These are phyloP conservation scores for Fusarium sp. DNA, from an alignment of 2,329 filamentous ascomycete species.

Conservation along the genomic window DNA sequence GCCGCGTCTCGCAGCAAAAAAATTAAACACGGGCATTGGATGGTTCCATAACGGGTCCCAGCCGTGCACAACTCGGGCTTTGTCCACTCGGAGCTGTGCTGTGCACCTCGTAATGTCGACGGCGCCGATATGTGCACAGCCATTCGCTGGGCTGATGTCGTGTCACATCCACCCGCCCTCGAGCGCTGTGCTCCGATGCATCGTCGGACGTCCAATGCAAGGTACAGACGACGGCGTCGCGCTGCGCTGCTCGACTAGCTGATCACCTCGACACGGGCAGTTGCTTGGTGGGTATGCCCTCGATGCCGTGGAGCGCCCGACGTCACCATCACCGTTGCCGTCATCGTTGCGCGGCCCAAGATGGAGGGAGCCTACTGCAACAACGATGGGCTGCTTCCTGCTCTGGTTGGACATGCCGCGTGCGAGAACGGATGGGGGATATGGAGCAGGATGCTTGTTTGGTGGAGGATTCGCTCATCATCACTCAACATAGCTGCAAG, in stretches of 20 bases:
- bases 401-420: slow-evolving; percentile 39
- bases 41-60: slow-evolving; percentile 31
- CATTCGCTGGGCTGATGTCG: slow-evolving; percentile 50
- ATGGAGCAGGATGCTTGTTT: slow-evolving; percentile 30
- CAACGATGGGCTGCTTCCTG: slow-evolving; percentile 28
- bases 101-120: slow-evolving; percentile 38
- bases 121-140: slow-evolving; percentile 49
- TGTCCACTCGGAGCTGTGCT: slow-evolving; percentile 48
- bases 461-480: slow-evolving; percentile 30
- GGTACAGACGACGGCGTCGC: slow-evolving; percentile 45
- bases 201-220: slow-evolving; percentile 46
- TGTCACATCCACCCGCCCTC: slow-evolving; percentile 48
- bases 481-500: slow-evolving; percentile 17
- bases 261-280: slow-evolving; percentile 41
- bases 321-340: slow-evolving; percentile 42
- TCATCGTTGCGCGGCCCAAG: slow-evolving; percentile 24
- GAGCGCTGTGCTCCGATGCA: slow-evolving; percentile 40
- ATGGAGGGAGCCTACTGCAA: slow-evolving; percentile 38
- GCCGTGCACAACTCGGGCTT: slow-evolving; percentile 45
- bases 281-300: slow-evolving; percentile 36
- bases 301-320: slow-evolving; percentile 41
- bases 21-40: slow-evolving; percentile 36
- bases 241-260: slow-evolving; percentile 36
- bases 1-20: slow-evolving; percentile 40
- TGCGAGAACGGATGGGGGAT: slow-evolving; percentile 14